Conservation (phyloP, 2,329 filamentous ascomycete species). For the Chaetothyriales sp. region DNA sequence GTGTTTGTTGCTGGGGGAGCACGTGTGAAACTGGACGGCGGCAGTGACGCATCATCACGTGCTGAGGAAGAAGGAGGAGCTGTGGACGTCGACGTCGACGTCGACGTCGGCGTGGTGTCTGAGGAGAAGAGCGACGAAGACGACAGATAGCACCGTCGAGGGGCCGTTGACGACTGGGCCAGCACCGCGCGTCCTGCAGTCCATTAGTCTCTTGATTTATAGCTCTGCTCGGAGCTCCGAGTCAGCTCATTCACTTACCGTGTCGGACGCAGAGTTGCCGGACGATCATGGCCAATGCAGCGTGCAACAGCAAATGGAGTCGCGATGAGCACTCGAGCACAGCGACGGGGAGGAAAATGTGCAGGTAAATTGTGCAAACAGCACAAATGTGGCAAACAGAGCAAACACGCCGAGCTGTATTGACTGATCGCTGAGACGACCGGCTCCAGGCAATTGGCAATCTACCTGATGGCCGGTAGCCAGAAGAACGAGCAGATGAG, state of each 20-base stretch:
- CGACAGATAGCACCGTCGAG: slow-evolving; percentile 1
- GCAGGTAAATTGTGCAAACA: slow-evolving; percentile 2
- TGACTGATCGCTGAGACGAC: too few relatives aligned
- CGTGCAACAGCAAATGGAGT: neutral
- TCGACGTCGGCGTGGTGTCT: too few relatives aligned
- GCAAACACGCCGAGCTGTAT: too few relatives aligned
- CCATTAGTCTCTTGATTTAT: slow-evolving; percentile 2
- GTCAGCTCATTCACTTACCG: slow-evolving; percentile 7
- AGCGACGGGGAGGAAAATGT: neutral
- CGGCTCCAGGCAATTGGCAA: too few relatives aligned
- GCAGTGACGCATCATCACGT: neutral
- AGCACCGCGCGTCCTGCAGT: slow-evolving; percentile 14
- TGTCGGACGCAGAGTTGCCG: slow-evolving; percentile 17
- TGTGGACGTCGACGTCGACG: neutral
- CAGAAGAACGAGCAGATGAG: too few relatives aligned
- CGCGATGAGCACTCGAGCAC: neutral
- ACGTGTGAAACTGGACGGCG: neutral
- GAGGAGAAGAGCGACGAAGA: neutral
- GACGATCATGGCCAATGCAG: slow-evolving; percentile 13
- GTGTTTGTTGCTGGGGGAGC: neutral
- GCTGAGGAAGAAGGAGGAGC: neutral
- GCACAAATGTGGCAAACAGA: slow-evolving; percentile 1
- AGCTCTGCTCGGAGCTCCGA: neutral
- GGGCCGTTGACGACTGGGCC: slow-evolving; percentile 8
- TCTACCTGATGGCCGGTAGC: too few relatives aligned